A percentile compares a stretch with the other conserved stretches of the same genome.
Evolutionary conservation across 1,139 yeast species (phyloP).

Genomic region (Yamadazyma pseudoaaseri): DNA sequence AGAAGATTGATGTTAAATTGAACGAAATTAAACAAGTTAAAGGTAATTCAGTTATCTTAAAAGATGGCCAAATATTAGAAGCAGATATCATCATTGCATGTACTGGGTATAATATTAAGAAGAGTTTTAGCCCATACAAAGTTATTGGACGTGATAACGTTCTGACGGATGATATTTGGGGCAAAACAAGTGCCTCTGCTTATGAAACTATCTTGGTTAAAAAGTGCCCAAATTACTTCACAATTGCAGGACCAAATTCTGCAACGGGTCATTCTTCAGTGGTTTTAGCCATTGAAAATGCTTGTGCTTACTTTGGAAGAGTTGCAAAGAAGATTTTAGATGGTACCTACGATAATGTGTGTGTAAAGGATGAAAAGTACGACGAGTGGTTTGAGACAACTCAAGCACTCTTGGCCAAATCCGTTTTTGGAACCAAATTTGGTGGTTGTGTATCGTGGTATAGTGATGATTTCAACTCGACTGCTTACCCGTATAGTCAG

Average conservation of each 20-base stretch:
- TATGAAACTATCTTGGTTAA: conserved; percentile 35
- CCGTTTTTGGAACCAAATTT: conserved; percentile 40
- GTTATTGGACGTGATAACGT: conserved; percentile 29
- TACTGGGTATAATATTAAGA: conserved; percentile 36
- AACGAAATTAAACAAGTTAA: conserved; percentile 26
- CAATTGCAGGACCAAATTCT: conserved; percentile 43
- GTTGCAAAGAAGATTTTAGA: conserved; percentile 28
- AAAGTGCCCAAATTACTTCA: conserved; percentile 36
- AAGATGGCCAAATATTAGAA: conserved; percentile 26
- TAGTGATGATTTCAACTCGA: conserved; percentile 24
- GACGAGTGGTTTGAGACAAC: conserved; percentile 33
- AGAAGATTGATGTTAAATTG: conserved; percentile 27
- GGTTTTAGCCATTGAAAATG: conserved; percentile 42
- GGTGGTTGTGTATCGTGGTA: conserved; percentile 50
- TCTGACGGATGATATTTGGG: conserved; percentile 24
- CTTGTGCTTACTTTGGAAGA: conserved; percentile 23
- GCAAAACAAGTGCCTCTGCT: conserved; percentile 32
- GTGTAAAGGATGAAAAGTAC: conserved; percentile 33
- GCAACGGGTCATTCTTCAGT: conserved; percentile 48
- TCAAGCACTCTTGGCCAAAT: conserved; percentile 26
- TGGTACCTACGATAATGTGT: conserved; percentile 29
- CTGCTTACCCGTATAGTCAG: conserved; percentile 44
- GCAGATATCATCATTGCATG: conserved; percentile 47
- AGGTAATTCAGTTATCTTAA: conserved; percentile 29
- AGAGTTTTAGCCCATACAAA: conserved; percentile 19